phyloP scores from a whole-genome alignment of 176 grass and related monocot genomes.

The Carex parvula region DNA sequence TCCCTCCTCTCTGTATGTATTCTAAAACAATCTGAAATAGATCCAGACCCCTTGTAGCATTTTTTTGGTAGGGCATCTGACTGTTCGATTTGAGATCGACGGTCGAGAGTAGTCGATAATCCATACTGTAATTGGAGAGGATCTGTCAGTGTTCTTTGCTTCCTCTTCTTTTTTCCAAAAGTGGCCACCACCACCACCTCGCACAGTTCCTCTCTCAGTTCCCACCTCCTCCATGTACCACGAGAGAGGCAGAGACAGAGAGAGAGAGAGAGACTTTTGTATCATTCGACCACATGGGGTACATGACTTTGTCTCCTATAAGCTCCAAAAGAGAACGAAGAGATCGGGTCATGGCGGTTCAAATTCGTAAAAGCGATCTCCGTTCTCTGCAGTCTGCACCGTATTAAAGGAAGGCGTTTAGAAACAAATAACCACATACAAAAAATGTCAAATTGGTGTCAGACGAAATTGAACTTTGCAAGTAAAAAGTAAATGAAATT shows the following conservation, averaged over 20 bases:
- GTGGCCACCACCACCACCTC: neutral
- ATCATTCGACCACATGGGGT: constrained; percentile 23
- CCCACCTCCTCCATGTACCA: neutral
- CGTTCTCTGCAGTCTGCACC: neutral
- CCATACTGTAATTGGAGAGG: neutral
- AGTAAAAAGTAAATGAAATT: neutral
- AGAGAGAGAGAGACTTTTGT: neutral
- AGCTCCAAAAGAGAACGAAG: constrained; percentile 11
- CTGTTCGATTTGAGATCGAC: neutral
- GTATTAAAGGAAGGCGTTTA: constrained; percentile 3
- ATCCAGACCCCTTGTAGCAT: neutral
- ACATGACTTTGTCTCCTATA: constrained; percentile 19
- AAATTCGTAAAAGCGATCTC: constrained; percentile 6
- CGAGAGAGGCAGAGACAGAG: neutral
- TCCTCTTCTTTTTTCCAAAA: constrained; percentile 13
- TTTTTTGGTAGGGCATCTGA: too few relatives aligned
- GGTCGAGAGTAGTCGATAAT: neutral
- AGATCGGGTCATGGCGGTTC: neutral
- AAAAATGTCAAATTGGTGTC: constrained; percentile 9
- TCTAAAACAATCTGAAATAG: too few relatives aligned
- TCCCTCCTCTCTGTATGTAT: neutral
- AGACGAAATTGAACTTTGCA: neutral
- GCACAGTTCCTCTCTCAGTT: neutral
- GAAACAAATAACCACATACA: neutral
- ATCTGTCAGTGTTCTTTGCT: rapidly evolving